Conservation (phyloP, 768 basidiomycete genomes). For the Candolleomyces efflorescens region DNA sequence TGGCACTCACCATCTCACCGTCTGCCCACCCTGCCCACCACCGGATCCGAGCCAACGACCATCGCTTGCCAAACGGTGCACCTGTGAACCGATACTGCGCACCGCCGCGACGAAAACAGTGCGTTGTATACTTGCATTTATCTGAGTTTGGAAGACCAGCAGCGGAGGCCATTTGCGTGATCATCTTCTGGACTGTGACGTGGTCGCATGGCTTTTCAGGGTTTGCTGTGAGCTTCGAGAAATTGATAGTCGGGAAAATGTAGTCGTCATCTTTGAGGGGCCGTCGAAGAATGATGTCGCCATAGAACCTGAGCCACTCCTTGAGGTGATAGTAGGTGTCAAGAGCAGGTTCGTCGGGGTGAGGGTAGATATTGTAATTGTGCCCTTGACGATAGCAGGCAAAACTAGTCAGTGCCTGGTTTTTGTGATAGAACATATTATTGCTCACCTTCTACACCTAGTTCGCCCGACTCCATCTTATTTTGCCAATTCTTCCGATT, state of each 20-base stretch:
- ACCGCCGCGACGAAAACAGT: slow-evolving; percentile 26
- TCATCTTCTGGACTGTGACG: background rate
- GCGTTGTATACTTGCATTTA: slow-evolving; percentile 10
- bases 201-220: background rate
- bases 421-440: no score
- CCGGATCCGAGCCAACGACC: slow-evolving; percentile 20
- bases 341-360: background rate
- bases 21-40: slow-evolving; percentile 32
- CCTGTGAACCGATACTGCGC: slow-evolving; percentile 30
- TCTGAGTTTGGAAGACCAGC: background rate
- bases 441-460: slow-evolving; percentile 10
- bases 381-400: no score
- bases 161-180: background rate
- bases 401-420: no score
- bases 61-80: slow-evolving; percentile 21
- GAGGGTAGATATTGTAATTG: slow-evolving; percentile 12
- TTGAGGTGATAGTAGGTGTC: background rate
- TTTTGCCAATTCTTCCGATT: slow-evolving; percentile 13
- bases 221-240: background rate
- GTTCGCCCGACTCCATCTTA: slow-evolving; percentile 6
- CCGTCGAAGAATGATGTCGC: background rate
- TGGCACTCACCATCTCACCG: background rate
- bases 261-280: background rate
- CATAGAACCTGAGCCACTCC: background rate
- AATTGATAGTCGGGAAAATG: background rate